phyloP scores from a whole-genome alignment of 2,329 filamentous ascomycete species.

The Hypoxylon sp. region DNA sequence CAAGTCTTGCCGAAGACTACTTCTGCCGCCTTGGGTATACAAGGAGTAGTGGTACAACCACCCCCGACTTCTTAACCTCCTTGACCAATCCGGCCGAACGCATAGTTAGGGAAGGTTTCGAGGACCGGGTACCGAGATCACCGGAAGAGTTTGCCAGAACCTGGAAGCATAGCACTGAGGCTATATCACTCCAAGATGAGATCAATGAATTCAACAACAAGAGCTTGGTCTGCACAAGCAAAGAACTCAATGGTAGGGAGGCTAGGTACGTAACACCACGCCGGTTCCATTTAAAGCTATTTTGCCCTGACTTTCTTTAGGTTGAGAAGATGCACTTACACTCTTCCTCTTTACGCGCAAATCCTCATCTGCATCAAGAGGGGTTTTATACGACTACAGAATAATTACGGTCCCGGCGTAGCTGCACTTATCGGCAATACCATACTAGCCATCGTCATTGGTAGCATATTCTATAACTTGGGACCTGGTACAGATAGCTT shows the following conservation, averaged over 20 bases:
- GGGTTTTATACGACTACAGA: background rate
- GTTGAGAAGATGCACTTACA: no score
- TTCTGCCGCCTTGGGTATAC: slow-evolving; percentile 72
- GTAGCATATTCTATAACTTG: slow-evolving; percentile 81
- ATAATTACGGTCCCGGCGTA: background rate
- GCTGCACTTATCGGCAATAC: slow-evolving; percentile 72
- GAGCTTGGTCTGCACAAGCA: background rate
- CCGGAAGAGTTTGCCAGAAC: slow-evolving; percentile 66
- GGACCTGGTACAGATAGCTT: slow-evolving; percentile 71
- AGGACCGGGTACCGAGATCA: slow-evolving; percentile 62
- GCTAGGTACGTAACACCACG: no score
- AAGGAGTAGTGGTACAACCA: slow-evolving; percentile 72
- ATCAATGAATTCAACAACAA: slow-evolving; percentile 5
- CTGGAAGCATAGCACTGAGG: slow-evolving; percentile 60
- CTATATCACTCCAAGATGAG: background rate
- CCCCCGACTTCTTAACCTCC: slow-evolving; percentile 74
- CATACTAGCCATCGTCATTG: slow-evolving; percentile 76
- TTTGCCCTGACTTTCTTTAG: no score
- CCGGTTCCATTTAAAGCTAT: no score
- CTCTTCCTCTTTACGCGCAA: slow-evolving; percentile 21
- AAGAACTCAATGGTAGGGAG: no score
- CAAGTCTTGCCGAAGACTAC: slow-evolving; percentile 66
- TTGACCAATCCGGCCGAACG: slow-evolving; percentile 68
- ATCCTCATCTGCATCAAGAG: slow-evolving; percentile 4
- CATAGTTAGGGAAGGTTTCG: slow-evolving; percentile 60